phyloP scores from a whole-genome alignment of 106 monocot species.

The Gastrodia elata region DNA sequence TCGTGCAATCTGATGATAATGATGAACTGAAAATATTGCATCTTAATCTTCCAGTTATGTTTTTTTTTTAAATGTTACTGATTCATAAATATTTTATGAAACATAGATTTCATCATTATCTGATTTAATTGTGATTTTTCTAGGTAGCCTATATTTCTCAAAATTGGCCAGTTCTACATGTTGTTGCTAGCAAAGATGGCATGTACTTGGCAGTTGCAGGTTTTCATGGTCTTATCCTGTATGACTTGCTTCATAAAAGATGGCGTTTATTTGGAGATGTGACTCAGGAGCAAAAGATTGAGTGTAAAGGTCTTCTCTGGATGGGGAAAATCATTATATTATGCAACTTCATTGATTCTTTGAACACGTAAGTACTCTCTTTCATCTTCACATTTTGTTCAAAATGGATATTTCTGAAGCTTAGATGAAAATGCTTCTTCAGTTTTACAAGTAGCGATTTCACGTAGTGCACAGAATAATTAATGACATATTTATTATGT shows the following conservation, averaged over 20 bases:
- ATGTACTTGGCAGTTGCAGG: constrained; percentile 93
- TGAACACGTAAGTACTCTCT: constrained; percentile 57
- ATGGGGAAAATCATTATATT: constrained; percentile 89
- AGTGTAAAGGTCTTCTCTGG: constrained; percentile 96
- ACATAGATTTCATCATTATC: constrained; percentile 3
- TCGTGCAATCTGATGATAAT: constrained; percentile 81
- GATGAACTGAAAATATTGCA: constrained; percentile 91
- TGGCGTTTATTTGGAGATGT: constrained; percentile 99
- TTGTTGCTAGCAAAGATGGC: constrained; percentile 91
- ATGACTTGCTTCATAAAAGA: constrained; percentile 79
- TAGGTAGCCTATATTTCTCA: constrained; percentile 97
- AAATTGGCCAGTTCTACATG: constrained; percentile 95
- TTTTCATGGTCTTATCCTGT: constrained; percentile 79
- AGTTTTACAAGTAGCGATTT: no score
- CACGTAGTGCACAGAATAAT: no score
- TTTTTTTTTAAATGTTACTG: constrained; percentile 9
- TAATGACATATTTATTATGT: no score
- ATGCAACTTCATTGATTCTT: constrained; percentile 83
- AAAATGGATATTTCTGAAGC: neutral
- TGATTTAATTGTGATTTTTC: constrained; percentile 9
- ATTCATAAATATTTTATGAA: constrained; percentile 2
- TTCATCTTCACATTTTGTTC: constrained; percentile 1
- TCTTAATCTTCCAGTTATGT: constrained; percentile 89
- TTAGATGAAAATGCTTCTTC: neutral
- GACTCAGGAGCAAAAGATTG: constrained; percentile 92